Base-by-base conservation (phyloP, 1,284 basidiomycete genomes). In the Volvariella volvacea region DNA sequence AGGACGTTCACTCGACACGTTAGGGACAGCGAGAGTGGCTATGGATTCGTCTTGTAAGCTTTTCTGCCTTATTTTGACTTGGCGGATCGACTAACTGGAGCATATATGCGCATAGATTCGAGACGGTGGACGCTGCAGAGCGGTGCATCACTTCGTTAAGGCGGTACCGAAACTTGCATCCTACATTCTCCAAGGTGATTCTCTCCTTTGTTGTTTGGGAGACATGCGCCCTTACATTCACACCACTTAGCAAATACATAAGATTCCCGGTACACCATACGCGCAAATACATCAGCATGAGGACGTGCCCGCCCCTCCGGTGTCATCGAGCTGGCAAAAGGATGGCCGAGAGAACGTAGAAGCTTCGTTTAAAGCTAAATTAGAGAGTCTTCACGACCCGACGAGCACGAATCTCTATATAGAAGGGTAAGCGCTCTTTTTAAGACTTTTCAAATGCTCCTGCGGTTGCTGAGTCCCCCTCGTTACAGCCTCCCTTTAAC, bases 31-130 rank as follows among this genome's bases (percentile, higher is more conserved):
- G 74, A 59, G 57, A 87, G 83, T 40, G 85, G 86, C 4, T 88
- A 88, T 56, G 85, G 86, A 3, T 88, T 88, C 56, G 86, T 88
- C 28, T 60, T 88, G 84, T 88, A 53, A 64, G 84, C 64, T 8
- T 43, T 39, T 41, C 21, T 31, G 21, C 41, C 39, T 30, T 42
- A 42, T 45, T 37, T 21, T 36, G 44, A 20, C 20, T 31, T 31
- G 4, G 14, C 34, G 12, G n/a, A 22, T 42, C 28, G 28, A 15
- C 48, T 43, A 43, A 38, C n/a, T n/a, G n/a, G n/a, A n/a, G n/a
- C n/a, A n/a, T 19, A 33, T 42, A 25, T 22, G 41, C 44, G 8
- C 22, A 2, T 49, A 88, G 84, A 47, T 88, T 84, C 55, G 73
- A 74, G 42, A 67, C 66, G 1, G 57, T 84, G 7, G 76, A 80